Conservation (phyloP, 768 basidiomycete species). For the Suillus cothurnatus region DNA sequence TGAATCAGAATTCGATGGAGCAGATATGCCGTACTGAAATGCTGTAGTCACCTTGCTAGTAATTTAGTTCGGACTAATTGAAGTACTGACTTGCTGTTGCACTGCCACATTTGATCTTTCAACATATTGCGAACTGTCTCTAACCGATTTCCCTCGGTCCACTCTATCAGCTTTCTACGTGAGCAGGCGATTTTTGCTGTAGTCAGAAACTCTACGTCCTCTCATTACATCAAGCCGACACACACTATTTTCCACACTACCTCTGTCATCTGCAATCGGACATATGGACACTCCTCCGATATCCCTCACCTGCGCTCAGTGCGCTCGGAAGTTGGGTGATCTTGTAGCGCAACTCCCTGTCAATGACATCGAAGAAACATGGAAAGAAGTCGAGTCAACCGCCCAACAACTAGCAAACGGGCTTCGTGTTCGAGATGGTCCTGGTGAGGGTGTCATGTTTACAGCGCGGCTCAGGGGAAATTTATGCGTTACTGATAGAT, state of each 20-base stretch:
- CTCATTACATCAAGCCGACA: not conserved
- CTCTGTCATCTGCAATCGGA: not conserved
- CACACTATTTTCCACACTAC: not conserved
- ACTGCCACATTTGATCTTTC: slow-evolving; percentile 1
- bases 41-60: not conserved
- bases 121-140: not conserved
- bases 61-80: too few species aligned
- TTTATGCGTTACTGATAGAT: slow-evolving; percentile 42
- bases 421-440: slow-evolving; percentile 56
- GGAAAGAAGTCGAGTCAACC: slow-evolving; percentile 53
- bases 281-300: slow-evolving; percentile 23
- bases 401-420: slow-evolving; percentile 63
- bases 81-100: not conserved
- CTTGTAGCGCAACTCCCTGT: slow-evolving; percentile 36
- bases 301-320: slow-evolving; percentile 26
- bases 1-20: not conserved
- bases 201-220: not conserved
- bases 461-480: slow-evolving; percentile 4
- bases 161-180: slow-evolving; percentile 5
- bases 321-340: slow-evolving; percentile 34
- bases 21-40: not conserved
- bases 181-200: not conserved
- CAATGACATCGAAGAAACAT: slow-evolving; percentile 37
- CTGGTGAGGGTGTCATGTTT: slow-evolving; percentile 41
- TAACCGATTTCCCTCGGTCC: slow-evolving; percentile 4